Evolutionary conservation across 2,329 filamentous ascomycete species (phyloP), one percentile per base, ranked within the genome.

Genomic region (Pseudogymnoascus sp.): DNA sequence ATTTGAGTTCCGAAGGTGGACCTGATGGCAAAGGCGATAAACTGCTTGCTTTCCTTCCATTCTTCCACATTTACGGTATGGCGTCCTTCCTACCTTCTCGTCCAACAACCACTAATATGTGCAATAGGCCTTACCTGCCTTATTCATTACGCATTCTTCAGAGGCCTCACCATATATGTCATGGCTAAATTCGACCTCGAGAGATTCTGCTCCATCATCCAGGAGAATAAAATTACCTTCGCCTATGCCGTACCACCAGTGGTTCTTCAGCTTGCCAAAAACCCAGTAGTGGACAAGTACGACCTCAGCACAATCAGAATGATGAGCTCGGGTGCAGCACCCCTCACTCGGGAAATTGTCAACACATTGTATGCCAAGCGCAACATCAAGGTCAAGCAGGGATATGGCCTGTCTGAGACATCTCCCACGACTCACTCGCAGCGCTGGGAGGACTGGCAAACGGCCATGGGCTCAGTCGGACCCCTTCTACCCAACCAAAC

Each of bases 361-460:
- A 85, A 91, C 63, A 83, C 85, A 7, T 84, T 95, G 2, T 90
- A 90, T 79, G 76, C 83, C 18, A 85, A 92, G 6, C 51, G 51
- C 10, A 86, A 86, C 61, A 81, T 96, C 18, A 87, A 88, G 1
- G 86, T 96, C 66, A 97, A 96, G 79, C 93, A 97, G 76, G 93
- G 90, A 16, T 97, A 96, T 72, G 93, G 93, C 0, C 81, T 97
- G 4, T 91, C 87, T 4, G 93, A 97, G 78, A 96, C 91, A 12
- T 87, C 87, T 26, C 92, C 93, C 0, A 88, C 86, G 1, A 90
- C 90, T 0, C 87, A 91, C 69, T 84, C 85, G 8, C 90, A 92
- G 75, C 78, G 81, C 6, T 87, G 90, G 79, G 83, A 85, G 37
- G 87, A 91, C 68, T 97, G 92, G 91, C 51, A 85, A 66, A 85